Evolutionary conservation across 208 protist genomes (phyloP), one percentile per base, ranked within the genome.

Genomic region (Trypanosoma brucei): DNA sequence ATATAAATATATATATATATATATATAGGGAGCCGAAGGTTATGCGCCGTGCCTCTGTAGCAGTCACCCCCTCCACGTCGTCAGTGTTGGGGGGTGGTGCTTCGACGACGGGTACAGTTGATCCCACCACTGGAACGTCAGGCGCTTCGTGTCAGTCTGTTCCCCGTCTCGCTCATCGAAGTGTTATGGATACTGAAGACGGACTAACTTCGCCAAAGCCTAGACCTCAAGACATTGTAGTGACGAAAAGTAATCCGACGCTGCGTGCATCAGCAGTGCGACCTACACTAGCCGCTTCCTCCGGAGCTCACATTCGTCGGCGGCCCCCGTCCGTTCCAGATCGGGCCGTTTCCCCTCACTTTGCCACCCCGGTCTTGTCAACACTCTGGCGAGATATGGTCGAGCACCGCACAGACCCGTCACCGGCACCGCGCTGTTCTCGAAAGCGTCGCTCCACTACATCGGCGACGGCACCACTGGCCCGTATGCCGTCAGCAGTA

Each of bases 231-330:
- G 22, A 35, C 31, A 9, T 42, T 14, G 14, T 45, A 0, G 39
- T 38, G 1, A 45, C 33, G 35, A 61, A 4, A n/a, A 53, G 62
- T 31, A 57, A 9, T 62, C 14, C 56, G 31, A 34, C 42, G 50
- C 13, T 44, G 51, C 54, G 56, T 1, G 46, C 67, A 44, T 44
- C 58, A 3, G 44, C 59, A 7, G 3, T 46, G 45, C 57, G 51
- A 34, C 36, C 31, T 62, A 44, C 14, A 36, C 45, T 52, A 51
- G 64, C 70, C 3, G 63, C 88, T 40, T 68, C 83, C 14, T 92
- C 86, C 30, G 86, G 84, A 44, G 80, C 82, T n/a, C 83, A 90
- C 62, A 91, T 91, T 48, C 70, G 78, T 30, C 79, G 89, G 30
- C 78, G 83, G 0, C 85, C 82, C 8, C 85, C 73, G 45, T 90